A percentile compares a stretch with the other conserved stretches of the same genome.
Conservation (phyloP, 164 flowering plant species). For the Houttuynia cordata region DNA sequence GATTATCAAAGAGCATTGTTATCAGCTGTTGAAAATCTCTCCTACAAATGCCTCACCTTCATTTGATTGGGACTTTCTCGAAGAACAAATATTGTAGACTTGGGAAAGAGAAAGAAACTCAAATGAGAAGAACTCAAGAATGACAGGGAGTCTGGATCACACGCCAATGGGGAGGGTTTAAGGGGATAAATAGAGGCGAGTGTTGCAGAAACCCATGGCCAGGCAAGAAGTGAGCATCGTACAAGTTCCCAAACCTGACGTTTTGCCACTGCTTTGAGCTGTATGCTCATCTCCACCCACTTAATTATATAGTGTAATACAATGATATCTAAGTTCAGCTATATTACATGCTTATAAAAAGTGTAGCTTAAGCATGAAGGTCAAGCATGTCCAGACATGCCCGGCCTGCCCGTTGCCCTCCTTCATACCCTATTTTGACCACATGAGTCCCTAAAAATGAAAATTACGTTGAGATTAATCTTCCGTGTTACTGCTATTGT, state of each 20-base stretch:
- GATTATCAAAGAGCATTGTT: neutral
- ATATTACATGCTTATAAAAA: neutral
- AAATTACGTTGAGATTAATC: too few relatives aligned
- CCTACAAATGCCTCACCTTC: slow-evolving; percentile 2
- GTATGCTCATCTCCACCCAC: neutral
- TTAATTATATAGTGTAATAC: too few relatives aligned
- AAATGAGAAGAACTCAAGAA: neutral
- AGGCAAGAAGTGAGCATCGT: slow-evolving; percentile 13
- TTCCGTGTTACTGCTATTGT: too few relatives aligned
- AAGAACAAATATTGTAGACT: neutral
- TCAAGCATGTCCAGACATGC: neutral
- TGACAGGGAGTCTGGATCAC: neutral
- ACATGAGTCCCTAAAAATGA: too few relatives aligned
- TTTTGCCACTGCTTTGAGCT: slow-evolving; percentile 14
- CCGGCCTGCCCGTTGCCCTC: neutral
- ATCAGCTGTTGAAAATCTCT: neutral
- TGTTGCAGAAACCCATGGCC: slow-evolving; percentile 13
- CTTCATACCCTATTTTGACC: too few relatives aligned
- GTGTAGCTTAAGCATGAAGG: neutral
- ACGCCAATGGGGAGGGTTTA: slow-evolving; percentile 17
- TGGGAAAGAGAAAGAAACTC: neutral
- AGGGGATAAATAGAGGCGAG: neutral
- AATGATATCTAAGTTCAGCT: neutral
- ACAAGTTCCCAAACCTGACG: slow-evolving; percentile 38
- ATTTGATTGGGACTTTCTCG: neutral